Conservation (phyloP, 306 rosid genomes). For the Carpinus viminea region DNA sequence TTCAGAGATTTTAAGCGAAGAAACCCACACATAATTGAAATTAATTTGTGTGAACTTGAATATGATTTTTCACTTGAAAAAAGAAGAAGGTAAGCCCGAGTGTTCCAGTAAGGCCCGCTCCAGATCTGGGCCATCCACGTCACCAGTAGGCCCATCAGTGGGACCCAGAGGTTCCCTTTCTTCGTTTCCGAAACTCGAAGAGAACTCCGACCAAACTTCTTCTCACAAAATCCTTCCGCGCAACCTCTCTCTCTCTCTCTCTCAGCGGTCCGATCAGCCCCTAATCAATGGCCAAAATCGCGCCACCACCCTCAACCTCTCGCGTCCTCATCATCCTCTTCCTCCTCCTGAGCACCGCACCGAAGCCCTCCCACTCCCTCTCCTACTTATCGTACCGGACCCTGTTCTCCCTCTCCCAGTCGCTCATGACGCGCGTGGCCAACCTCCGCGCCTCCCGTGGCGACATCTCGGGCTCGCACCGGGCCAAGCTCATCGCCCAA, state of each 20-base stretch:
- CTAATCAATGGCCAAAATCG: slow-evolving; percentile 39
- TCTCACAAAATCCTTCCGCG: too few relatives aligned
- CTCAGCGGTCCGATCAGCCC: slow-evolving; percentile 1
- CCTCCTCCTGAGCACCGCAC: slow-evolving; percentile 42
- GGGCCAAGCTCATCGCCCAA: slow-evolving; percentile 51
- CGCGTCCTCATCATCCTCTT: slow-evolving; percentile 25
- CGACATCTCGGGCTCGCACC: slow-evolving; percentile 56
- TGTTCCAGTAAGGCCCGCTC: too few relatives aligned
- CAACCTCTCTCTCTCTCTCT: background rate
- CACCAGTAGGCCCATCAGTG: too few relatives aligned
- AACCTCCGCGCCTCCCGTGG: slow-evolving; percentile 74
- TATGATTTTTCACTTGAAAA: too few relatives aligned
- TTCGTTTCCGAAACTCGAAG: too few relatives aligned
- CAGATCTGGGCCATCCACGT: too few relatives aligned
- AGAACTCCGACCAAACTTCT: too few relatives aligned
- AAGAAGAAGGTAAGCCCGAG: too few relatives aligned
- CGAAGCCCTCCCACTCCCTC: slow-evolving; percentile 48
- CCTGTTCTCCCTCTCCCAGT: slow-evolving; percentile 61
- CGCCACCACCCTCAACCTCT: slow-evolving; percentile 32
- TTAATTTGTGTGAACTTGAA: too few relatives aligned
- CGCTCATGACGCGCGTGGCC: slow-evolving; percentile 67
- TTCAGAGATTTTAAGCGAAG: too few relatives aligned
- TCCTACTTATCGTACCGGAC: slow-evolving; percentile 42
- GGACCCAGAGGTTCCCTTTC: too few relatives aligned
- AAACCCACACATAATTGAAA: too few relatives aligned